Percentiles rank a stretch among this genome's conserved stretches.
These are phyloP conservation scores for Ogataea methanolica DNA, from an alignment of 805 yeast species.

Conservation along the genomic window DNA sequence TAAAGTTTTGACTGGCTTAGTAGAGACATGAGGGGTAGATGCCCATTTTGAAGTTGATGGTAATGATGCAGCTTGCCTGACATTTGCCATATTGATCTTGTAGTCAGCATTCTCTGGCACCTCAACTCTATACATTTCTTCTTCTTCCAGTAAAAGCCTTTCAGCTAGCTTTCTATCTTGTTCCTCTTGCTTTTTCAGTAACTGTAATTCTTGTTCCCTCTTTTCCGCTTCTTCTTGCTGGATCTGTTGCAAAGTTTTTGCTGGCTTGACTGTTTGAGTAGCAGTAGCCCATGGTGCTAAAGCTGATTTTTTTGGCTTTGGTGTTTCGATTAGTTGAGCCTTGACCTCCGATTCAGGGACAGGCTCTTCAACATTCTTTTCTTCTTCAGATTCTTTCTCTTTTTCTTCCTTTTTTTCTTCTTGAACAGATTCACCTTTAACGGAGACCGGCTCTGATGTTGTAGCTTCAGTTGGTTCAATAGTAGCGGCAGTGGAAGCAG, in stretches of 20 bases:
- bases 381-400: no score
- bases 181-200: conserved; percentile 18
- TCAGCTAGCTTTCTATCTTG: conserved; percentile 20
- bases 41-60: conserved; percentile 45
- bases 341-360: neutral
- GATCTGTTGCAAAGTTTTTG: conserved; percentile 56
- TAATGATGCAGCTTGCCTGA: conserved; percentile 23
- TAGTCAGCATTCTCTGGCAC: neutral
- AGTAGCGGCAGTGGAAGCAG: neutral
- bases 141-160: conserved; percentile 16
- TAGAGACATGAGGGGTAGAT: conserved; percentile 10
- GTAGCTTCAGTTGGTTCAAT: neutral
- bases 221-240: conserved; percentile 48
- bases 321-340: conserved; percentile 3
- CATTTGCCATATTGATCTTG: neutral
- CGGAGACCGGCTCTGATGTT: neutral
- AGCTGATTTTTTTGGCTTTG: conserved; percentile 28
- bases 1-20: conserved; percentile 41
- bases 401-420: no score
- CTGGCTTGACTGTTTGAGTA: conserved; percentile 28
- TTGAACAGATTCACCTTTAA: neutral
- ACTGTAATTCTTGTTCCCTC: conserved; percentile 11
- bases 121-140: neutral
- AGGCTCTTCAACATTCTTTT: neutral
- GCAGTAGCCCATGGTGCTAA: conserved; percentile 36